Conservation (phyloP, 2,329 filamentous ascomycete genomes). For the Neonectria ditissima region DNA sequence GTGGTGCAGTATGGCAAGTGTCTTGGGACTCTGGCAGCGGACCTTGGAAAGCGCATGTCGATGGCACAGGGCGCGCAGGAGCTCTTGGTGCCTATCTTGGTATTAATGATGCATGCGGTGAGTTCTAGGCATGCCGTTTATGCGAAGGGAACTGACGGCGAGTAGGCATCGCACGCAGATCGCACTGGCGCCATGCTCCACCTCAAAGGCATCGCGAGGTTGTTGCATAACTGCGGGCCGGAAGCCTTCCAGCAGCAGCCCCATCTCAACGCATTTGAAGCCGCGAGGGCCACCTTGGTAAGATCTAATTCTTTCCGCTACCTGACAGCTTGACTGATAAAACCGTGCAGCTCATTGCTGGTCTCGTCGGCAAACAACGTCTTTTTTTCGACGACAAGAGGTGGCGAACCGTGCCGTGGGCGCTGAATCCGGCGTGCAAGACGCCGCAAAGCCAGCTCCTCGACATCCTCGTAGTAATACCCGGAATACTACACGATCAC, state of each 20-base stretch:
- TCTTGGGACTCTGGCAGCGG: conserved; percentile 9
- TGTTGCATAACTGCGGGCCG: conserved; percentile 23
- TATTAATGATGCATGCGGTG: conserved; percentile 29
- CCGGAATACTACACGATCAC: conserved; percentile 26
- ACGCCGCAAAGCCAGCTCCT: conserved; percentile 26
- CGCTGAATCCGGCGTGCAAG: conserved; percentile 14
- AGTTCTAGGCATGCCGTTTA: background rate
- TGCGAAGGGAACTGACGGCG: background rate
- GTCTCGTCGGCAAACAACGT: conserved; percentile 25
- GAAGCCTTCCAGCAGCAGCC: conserved; percentile 30
- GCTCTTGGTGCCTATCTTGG: conserved; percentile 23
- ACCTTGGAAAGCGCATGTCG: conserved; percentile 12
- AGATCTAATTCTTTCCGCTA: too few species aligned
- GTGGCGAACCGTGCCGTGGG: conserved; percentile 31
- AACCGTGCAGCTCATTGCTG: conserved; percentile 15
- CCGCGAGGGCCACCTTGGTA: conserved; percentile 29
- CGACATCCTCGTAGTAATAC: conserved; percentile 25
- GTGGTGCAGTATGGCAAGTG: conserved; percentile 24
- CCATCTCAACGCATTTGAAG: conserved; percentile 29
- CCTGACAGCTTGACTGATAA: background rate
- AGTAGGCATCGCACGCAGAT: conserved; percentile 21
- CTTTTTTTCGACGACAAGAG: conserved; percentile 27
- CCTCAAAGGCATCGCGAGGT: conserved; percentile 20
- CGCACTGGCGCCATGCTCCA: conserved; percentile 25
- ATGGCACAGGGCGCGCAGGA: background rate